Base-by-base conservation (phyloP, 2,329 filamentous ascomycete species). In the Cladosporium sp. region DNA sequence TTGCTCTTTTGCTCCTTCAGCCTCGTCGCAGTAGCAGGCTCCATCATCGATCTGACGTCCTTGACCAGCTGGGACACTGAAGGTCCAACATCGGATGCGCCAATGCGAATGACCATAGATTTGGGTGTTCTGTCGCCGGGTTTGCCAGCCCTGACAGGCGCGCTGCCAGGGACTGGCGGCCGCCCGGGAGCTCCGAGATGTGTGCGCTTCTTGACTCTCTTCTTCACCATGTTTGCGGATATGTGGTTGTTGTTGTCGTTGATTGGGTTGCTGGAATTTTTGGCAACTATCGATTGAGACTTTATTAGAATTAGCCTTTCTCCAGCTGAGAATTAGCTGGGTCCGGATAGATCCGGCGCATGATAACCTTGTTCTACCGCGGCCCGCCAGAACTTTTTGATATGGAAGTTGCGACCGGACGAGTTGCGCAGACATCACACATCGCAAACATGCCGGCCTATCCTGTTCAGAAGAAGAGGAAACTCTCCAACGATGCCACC, bases 101-200 rank as follows among this genome's bases (percentile, higher is more conserved):
- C 95, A 74, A 97, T 93, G 72, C 95, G 92, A 79, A 99, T 97
- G 66, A 99, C 94, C 94, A 99, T 97, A 78, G 91, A 96, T 85
- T 97, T 97, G 38, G 95, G 95, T 61, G 88, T 85, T 70, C 88
- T 87, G 63, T 86, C 83, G 67, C 82, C 84, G 28, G 88, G 86
- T 66, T 87, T 85, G 32, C 64, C 65, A 32, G 68, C 57, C 78
- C 88, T 87, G 12, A 67, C 64, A 66, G 87, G 85, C 52, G 84
- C 82, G 69, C 85, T 85, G 60, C 76, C 76, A 65, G 74, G 83
- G 70, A 69, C 81, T 72, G 73, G 83, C 74, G 73, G 85, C 73
- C 86, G 85, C 72, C 87, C 87, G 68, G 83, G 85, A 60, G 89
- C 87, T 68, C 89, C 88, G 64, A 89, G 80, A 79, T 97, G 93